phyloP scores from a whole-genome alignment of 768 basidiomycete species.

The Trametes elegans region DNA sequence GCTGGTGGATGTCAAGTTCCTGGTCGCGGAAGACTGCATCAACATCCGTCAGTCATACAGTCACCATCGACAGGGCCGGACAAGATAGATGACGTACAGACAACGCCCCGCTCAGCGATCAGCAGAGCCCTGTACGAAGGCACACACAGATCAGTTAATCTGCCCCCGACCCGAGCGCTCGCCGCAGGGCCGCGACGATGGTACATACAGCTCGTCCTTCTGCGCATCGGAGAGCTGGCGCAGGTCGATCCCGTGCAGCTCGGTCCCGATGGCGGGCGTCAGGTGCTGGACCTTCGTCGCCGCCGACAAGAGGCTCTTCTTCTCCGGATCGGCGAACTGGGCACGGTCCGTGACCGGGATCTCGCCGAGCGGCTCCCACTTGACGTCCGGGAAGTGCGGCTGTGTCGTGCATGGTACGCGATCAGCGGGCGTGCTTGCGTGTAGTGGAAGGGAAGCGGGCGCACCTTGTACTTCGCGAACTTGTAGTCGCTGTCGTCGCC shows the following conservation, averaged over 20 bases:
- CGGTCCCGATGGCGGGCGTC: constrained; percentile 73
- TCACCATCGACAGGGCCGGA: not conserved
- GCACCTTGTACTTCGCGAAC: constrained; percentile 59
- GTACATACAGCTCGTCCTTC: constrained; percentile 74
- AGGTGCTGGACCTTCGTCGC: constrained; percentile 67
- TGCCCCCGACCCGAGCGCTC: not conserved
- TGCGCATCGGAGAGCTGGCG: constrained; percentile 62
- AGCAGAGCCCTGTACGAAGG: constrained; percentile 59
- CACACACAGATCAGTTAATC: constrained; percentile 5
- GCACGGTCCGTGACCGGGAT: constrained; percentile 65
- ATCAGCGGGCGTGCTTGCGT: not conserved
- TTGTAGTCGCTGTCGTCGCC: constrained; percentile 51
- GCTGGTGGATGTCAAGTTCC: constrained; percentile 63
- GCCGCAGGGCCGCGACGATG: not conserved
- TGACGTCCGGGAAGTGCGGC: constrained; percentile 62
- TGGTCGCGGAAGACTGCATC: constrained; percentile 70
- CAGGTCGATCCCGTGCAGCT: constrained; percentile 71
- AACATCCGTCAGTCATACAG: constrained; percentile 2
- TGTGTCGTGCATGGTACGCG: constrained; percentile 26
- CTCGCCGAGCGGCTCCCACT: constrained; percentile 63
- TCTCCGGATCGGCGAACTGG: constrained; percentile 64
- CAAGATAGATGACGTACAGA: constrained; percentile 47
- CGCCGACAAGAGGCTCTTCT: constrained; percentile 60
- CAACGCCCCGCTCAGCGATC: constrained; percentile 72
- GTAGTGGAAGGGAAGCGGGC: not conserved